Base-by-base conservation (phyloP, 805 yeast species). In the Cephaloascus fragrans region DNA sequence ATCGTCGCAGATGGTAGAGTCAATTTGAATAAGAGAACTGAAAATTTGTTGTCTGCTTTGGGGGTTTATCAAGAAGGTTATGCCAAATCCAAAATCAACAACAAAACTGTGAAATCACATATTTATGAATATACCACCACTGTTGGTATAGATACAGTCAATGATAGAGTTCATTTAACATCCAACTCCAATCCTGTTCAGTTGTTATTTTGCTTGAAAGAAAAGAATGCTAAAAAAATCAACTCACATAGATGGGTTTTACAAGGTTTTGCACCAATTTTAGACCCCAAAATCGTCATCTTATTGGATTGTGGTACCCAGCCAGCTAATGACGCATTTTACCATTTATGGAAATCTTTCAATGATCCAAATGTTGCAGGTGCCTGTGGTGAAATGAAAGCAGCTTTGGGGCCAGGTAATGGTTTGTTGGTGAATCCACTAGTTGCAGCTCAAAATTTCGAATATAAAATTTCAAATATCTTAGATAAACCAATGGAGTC, bases 201-300 rank as follows among this genome's bases (percentile, higher is more conserved):
- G 58, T 65, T 93, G 60, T 57, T 90, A 19, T 89, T 89, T 57
- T 90, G 96, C 51, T 63, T 90, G 51, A 90, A 90, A 55, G 97
- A 90, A 53, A 77, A 80, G 52, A 90, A 90, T 57, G 78, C 83
- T 47, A 80, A 83, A 55, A 90, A 90, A 53, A 90, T 90, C 57
- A 90, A 90, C 59, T 87, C 96, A 3, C 98, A 90, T 61, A 73
- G 97, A 50, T 90, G 98, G 98, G 88, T 94, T 23, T 80, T 90
- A 61, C 93, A 90, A 58, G 94, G 95, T 2, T 86, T 90, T 64
- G 85, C 88, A 12, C 84, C 89, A 26, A 69, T 83, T 23, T 62
- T 90, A 39, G 71, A 83, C 38, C 97, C 98, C 3, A 79, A 78
- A 38, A 83, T 88, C 19, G 83, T 93, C 19, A 80, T 86, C 44